Evolutionary conservation across 1,139 yeast species (phyloP).

Genomic region (Candida sp.): DNA sequence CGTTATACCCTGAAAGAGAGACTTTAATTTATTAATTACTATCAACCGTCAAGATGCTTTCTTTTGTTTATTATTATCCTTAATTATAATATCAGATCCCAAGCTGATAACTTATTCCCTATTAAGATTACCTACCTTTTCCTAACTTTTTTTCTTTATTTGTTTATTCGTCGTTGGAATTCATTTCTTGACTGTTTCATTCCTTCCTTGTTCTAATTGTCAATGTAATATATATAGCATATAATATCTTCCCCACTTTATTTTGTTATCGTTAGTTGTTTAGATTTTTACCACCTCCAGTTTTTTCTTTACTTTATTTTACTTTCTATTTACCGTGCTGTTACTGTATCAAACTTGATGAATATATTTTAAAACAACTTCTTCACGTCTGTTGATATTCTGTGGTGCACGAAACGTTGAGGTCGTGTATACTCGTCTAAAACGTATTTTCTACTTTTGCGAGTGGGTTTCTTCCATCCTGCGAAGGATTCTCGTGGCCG

Average conservation of each 20-base stretch:
- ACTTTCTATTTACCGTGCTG: background rate
- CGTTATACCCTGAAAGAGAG: background rate
- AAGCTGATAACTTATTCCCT: background rate
- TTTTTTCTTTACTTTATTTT: background rate
- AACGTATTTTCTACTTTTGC: background rate
- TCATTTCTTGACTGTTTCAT: background rate
- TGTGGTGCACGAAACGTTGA: background rate
- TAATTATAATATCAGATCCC: background rate
- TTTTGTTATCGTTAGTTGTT: background rate
- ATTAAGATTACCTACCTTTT: background rate
- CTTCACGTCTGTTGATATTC: background rate
- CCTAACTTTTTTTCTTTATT: background rate
- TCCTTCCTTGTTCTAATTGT: slow-evolving; percentile 1
- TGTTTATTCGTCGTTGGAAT: background rate
- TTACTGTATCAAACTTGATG: background rate
- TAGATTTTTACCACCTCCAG: background rate
- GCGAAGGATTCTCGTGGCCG: no score
- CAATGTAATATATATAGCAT: slow-evolving; percentile 2
- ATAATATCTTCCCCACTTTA: background rate
- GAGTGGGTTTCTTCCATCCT: background rate
- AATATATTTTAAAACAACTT: background rate
- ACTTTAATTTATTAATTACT: slow-evolving; percentile 1
- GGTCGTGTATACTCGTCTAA: background rate
- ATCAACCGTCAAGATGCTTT: background rate
- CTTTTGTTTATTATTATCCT: background rate